These are phyloP conservation scores for Aechmea fasciata DNA, from an alignment of 176 grass and related monocot genomes.

Conservation along the genomic window DNA sequence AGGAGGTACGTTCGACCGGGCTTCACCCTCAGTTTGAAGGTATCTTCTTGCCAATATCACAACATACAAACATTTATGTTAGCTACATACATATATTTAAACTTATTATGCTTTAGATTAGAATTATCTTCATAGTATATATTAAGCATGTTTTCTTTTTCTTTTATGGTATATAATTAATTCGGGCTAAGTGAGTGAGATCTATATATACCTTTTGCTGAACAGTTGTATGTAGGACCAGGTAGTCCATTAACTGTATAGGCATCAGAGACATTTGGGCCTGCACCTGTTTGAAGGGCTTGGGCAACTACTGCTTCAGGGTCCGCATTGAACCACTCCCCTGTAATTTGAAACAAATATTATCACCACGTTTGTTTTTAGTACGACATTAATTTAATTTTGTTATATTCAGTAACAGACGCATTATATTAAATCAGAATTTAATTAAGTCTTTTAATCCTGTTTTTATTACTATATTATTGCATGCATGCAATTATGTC, in stretches of 20 bases:
- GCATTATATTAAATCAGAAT: too few relatives aligned
- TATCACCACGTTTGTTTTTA: too few relatives aligned
- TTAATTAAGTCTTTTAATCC: too few relatives aligned
- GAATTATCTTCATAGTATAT: background rate
- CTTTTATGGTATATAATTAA: too few relatives aligned
- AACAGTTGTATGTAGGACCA: conserved; percentile 65
- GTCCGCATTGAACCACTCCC: conserved; percentile 65
- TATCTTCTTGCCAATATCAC: conserved; percentile 40
- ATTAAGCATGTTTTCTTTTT: background rate
- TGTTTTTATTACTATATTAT: too few relatives aligned
- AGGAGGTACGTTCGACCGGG: conserved; percentile 58
- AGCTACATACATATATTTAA: background rate
- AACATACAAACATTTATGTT: background rate
- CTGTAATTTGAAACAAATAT: conserved; percentile 15
- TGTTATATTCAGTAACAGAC: too few relatives aligned
- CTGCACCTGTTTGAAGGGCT: conserved; percentile 43
- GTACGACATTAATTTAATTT: too few relatives aligned
- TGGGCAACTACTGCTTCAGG: conserved; percentile 53
- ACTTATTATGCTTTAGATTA: background rate
- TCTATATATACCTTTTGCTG: conserved; percentile 33
- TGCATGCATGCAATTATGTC: too few relatives aligned
- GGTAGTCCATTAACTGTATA: conserved; percentile 69
- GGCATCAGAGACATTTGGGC: conserved; percentile 53
- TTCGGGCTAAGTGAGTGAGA: background rate
- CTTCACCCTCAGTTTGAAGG: conserved; percentile 58